phyloP scores from a whole-genome alignment of 192 early-diverging fungal genomes.

The Kappamyces sp. region DNA sequence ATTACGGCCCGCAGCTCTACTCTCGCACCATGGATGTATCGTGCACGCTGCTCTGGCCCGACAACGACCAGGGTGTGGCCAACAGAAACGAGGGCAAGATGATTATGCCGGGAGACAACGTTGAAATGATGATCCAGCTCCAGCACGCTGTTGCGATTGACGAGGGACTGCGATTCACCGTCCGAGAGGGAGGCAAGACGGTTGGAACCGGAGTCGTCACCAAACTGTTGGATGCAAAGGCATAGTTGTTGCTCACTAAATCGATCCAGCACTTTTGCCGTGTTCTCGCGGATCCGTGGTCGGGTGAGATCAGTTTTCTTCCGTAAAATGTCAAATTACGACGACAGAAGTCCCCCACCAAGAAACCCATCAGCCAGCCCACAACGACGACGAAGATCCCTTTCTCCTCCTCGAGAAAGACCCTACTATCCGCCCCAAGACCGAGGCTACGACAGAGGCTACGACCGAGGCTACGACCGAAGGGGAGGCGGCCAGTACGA shows the following conservation, averaged over 20 bases:
- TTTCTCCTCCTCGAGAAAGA: too few species aligned
- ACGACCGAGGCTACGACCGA: slow-evolving; percentile 18
- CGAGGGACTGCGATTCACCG: slow-evolving; percentile 91
- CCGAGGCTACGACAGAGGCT: slow-evolving; percentile 25
- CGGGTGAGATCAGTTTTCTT: too few species aligned
- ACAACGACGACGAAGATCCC: too few species aligned
- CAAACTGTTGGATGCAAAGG: slow-evolving; percentile 61
- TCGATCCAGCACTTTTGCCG: too few species aligned
- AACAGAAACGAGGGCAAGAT: slow-evolving; percentile 86
- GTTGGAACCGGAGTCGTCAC: slow-evolving; percentile 90
- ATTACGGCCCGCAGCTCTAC: slow-evolving; percentile 96
- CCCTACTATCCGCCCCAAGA: too few species aligned
- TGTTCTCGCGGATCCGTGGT: background rate
- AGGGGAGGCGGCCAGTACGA: slow-evolving; percentile 24
- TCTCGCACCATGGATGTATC: slow-evolving; percentile 95
- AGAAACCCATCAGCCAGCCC: too few species aligned
- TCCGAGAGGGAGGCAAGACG: slow-evolving; percentile 96
- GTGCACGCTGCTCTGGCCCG: slow-evolving; percentile 63
- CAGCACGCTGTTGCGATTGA: slow-evolving; percentile 79
- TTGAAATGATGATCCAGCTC: slow-evolving; percentile 83
- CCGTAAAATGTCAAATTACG: too few species aligned
- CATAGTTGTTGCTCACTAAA: background rate
- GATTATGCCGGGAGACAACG: slow-evolving; percentile 97
- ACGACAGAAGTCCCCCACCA: too few species aligned
- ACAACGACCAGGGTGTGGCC: slow-evolving; percentile 59